phyloP scores from a whole-genome alignment of 1,284 basidiomycete species.

The Boletellus deceptivus region DNA sequence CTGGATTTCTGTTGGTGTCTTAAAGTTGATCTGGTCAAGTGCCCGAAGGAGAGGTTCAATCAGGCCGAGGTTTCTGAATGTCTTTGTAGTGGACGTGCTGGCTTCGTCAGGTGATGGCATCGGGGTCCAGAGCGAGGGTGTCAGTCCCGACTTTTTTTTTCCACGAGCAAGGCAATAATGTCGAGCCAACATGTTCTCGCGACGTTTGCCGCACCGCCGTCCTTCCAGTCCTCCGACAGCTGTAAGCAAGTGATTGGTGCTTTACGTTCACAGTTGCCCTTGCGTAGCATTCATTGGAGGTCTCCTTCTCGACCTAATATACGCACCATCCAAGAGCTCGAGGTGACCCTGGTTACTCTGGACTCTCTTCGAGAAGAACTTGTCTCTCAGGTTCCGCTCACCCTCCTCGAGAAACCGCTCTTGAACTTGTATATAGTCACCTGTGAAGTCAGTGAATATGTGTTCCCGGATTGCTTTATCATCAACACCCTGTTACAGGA shows the following conservation, averaged over 20 bases:
- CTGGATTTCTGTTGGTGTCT: slow-evolving; percentile 91
- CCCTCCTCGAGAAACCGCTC: slow-evolving; percentile 82
- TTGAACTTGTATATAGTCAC: slow-evolving; percentile 83
- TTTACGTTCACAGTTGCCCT: slow-evolving; percentile 72
- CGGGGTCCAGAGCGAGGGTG: background rate
- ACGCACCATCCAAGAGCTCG: slow-evolving; percentile 85
- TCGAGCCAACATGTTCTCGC: slow-evolving; percentile 48
- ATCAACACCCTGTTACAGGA: slow-evolving; percentile 52
- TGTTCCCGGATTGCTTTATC: background rate
- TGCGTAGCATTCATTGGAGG: slow-evolving; percentile 92
- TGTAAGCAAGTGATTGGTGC: slow-evolving; percentile 71
- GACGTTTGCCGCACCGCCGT: slow-evolving; percentile 63
- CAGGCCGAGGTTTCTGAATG: slow-evolving; percentile 79
- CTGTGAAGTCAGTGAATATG: slow-evolving; percentile 68
- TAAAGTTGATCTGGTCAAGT: slow-evolving; percentile 82
- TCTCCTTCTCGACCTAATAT: slow-evolving; percentile 64
- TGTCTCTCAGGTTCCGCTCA: slow-evolving; percentile 73
- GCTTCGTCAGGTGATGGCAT: slow-evolving; percentile 63
- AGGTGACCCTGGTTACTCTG: slow-evolving; percentile 69
- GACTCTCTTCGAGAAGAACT: slow-evolving; percentile 71
- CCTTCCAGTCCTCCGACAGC: slow-evolving; percentile 62
- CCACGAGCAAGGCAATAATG: slow-evolving; percentile 31
- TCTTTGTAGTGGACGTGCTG: slow-evolving; percentile 48
- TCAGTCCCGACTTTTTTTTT: slow-evolving; percentile 10
- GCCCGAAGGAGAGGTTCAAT: slow-evolving; percentile 89